Evolutionary conservation across 2,329 filamentous ascomycete genomes (phyloP).

Genomic region (Fusarium stilboides): DNA sequence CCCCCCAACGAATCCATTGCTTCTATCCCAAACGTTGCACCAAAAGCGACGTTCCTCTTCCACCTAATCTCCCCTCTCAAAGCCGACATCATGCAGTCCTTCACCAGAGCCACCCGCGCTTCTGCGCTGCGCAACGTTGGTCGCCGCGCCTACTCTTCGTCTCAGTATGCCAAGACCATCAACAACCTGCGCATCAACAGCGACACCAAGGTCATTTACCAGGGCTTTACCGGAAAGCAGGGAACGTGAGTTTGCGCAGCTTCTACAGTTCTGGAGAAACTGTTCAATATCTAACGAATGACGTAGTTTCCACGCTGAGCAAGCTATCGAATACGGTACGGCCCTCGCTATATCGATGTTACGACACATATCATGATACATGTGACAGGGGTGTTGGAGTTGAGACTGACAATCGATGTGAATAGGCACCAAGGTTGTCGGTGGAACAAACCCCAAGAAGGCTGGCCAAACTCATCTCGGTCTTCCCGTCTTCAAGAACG

Average conservation of each 20-base stretch:
- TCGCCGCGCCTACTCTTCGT: slow-evolving; percentile 83
- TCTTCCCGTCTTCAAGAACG: slow-evolving; percentile 92
- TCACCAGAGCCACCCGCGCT: slow-evolving; percentile 80
- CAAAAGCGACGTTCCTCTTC: slow-evolving; percentile 31
- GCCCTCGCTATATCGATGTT: slow-evolving; percentile 39
- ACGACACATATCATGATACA: slow-evolving; percentile 48
- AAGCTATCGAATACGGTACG: slow-evolving; percentile 98
- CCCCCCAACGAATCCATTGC: slow-evolving; percentile 36
- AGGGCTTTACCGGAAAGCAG: slow-evolving; percentile 98
- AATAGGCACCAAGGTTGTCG: slow-evolving; percentile 94
- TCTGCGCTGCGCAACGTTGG: slow-evolving; percentile 76
- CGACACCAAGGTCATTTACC: slow-evolving; percentile 95
- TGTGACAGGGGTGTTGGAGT: slow-evolving; percentile 41
- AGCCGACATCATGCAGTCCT: slow-evolving; percentile 81
- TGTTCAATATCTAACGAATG: slow-evolving; percentile 31
- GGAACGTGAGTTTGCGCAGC: slow-evolving; percentile 78
- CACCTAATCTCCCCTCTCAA: slow-evolving; percentile 19
- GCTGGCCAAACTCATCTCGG: slow-evolving; percentile 91
- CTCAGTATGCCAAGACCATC: slow-evolving; percentile 80
- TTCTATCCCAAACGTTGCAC: slow-evolving; percentile 35
- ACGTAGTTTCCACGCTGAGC: slow-evolving; percentile 92
- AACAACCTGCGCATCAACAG: slow-evolving; percentile 93
- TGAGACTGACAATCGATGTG: slow-evolving; percentile 46
- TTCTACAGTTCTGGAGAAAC: not conserved
- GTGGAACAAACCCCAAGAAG: slow-evolving; percentile 99